These are phyloP conservation scores for Penicillium sp. DNA, from an alignment of 2,329 filamentous ascomycete genomes.

Conservation along the genomic window DNA sequence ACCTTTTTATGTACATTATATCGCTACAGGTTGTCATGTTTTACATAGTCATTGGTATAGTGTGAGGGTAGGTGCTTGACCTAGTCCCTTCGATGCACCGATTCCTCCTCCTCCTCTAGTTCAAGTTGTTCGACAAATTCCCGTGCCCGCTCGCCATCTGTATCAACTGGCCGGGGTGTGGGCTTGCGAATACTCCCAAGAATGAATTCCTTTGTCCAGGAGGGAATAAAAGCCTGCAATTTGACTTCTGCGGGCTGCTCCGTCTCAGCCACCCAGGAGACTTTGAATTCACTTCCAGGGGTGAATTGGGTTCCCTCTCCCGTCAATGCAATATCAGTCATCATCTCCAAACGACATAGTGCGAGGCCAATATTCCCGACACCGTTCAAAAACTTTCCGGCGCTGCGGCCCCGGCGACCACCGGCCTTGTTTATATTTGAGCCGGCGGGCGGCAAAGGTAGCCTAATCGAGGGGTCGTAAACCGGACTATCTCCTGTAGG, in stretches of 20 bases:
- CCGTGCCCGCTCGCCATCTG: slow-evolving; percentile 39
- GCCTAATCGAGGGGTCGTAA: slow-evolving; percentile 34
- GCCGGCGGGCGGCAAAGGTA: slow-evolving; percentile 40
- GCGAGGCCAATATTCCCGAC: slow-evolving; percentile 86
- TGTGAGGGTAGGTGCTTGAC: not conserved
- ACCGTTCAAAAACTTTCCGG: slow-evolving; percentile 78
- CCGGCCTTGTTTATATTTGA: slow-evolving; percentile 60
- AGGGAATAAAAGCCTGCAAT: slow-evolving; percentile 80
- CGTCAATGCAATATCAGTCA: slow-evolving; percentile 79
- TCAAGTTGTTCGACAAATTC: slow-evolving; percentile 41
- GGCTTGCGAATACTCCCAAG: slow-evolving; percentile 44
- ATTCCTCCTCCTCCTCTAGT: slow-evolving; percentile 36
- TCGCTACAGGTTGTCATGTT: slow-evolving; percentile 19
- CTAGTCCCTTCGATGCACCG: slow-evolving; percentile 31
- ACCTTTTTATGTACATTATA: slow-evolving; percentile 26
- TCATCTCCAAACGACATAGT: slow-evolving; percentile 83
- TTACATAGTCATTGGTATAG: slow-evolving; percentile 22
- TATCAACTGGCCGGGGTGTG: slow-evolving; percentile 24
- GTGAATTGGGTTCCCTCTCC: slow-evolving; percentile 67
- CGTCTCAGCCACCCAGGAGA: slow-evolving; percentile 55
- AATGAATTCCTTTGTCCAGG: slow-evolving; percentile 65
- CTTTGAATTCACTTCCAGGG: slow-evolving; percentile 65
- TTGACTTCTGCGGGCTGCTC: slow-evolving; percentile 54
- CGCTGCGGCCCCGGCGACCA: slow-evolving; percentile 64
- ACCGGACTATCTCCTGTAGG: slow-evolving; percentile 55